Evolutionary conservation across 179 eudicot species (phyloP), one percentile per base, ranked within the genome.

Genomic region (Patellifolia procumbens): DNA sequence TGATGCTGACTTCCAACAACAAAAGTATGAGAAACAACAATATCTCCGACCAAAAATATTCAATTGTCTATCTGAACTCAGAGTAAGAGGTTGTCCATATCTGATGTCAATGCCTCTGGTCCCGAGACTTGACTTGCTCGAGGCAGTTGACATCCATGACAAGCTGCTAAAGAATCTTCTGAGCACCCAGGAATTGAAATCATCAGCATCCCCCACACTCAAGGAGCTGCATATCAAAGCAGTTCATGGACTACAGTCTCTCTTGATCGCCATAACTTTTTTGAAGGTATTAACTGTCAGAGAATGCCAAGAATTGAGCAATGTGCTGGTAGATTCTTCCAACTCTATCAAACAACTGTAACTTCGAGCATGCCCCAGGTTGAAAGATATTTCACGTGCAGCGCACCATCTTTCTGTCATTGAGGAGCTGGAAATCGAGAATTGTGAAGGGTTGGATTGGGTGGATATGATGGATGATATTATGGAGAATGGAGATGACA

Each of bases 71-170:
- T 12, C 7, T 5, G 58, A 35, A 5, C 15, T 74, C 15, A 60
- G 52, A 2, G 9, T 74, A 43, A 13, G 37, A 13, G 43, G 68
- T 39, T 60, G 76, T 42, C 76, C 76, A 37, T 7, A 59, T 11
- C 42, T 74, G 24, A 26, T 24, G 43, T 37, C 42, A 29, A 24
- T 74, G 39, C 76, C 76, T 39, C 9, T 3, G 5, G 20, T 37
- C 5, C 74, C 74, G 16, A 51, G 12, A 3, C 74, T 70, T 49
- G 60, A 49, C 35, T 49, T 61, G 0, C 10, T 70, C 0, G 17
- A 19, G 2, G 61, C 61, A 70, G 3, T 6, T 29, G 17, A 70
- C 28, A 31, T 29, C 43, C 24, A 70, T 20, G 17, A 5, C 6
- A 9, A 51, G 8, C 39, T 51, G 2, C 37, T 70, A 1, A 7